Conservation (phyloP, 805 yeast genomes). For the Zygosaccharomyces rouxii region DNA sequence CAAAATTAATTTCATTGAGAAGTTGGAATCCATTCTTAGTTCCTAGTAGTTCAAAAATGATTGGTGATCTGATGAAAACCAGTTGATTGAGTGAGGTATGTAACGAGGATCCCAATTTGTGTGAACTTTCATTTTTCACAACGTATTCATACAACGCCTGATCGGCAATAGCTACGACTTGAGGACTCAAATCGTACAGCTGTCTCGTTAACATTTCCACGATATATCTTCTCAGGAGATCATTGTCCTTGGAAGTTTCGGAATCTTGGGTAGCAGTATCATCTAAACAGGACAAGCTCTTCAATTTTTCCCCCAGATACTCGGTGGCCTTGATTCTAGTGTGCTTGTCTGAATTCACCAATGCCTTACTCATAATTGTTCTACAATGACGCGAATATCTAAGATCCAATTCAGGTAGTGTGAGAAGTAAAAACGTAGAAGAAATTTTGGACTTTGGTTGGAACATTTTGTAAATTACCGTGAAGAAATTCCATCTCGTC, state of each 20-base stretch:
- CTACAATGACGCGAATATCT: slow-evolving; percentile 61
- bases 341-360: slow-evolving; percentile 49
- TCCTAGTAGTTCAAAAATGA: slow-evolving; percentile 60
- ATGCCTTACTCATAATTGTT: slow-evolving; percentile 58
- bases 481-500: slow-evolving; percentile 81
- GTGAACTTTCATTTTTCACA: slow-evolving; percentile 38
- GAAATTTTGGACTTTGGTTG: slow-evolving; percentile 47
- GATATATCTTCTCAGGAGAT: slow-evolving; percentile 8
- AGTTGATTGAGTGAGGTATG: slow-evolving; percentile 39
- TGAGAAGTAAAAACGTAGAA: slow-evolving; percentile 49
- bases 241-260: neutral
- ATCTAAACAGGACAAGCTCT: slow-evolving; percentile 9
- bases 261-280: slow-evolving; percentile 2
- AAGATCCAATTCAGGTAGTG: slow-evolving; percentile 61
- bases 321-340: slow-evolving; percentile 57
- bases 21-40: slow-evolving; percentile 67
- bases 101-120: slow-evolving; percentile 22
- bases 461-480: slow-evolving; percentile 68
- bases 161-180: slow-evolving; percentile 55
- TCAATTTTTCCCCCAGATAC: slow-evolving; percentile 38
- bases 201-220: slow-evolving; percentile 52
- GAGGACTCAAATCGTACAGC: slow-evolving; percentile 59
- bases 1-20: slow-evolving; percentile 52
- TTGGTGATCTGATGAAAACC: slow-evolving; percentile 48
- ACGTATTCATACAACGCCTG: slow-evolving; percentile 49